Evolutionary conservation across 2,329 filamentous ascomycete species (phyloP).

Genomic region (Beauveria caledonica): DNA sequence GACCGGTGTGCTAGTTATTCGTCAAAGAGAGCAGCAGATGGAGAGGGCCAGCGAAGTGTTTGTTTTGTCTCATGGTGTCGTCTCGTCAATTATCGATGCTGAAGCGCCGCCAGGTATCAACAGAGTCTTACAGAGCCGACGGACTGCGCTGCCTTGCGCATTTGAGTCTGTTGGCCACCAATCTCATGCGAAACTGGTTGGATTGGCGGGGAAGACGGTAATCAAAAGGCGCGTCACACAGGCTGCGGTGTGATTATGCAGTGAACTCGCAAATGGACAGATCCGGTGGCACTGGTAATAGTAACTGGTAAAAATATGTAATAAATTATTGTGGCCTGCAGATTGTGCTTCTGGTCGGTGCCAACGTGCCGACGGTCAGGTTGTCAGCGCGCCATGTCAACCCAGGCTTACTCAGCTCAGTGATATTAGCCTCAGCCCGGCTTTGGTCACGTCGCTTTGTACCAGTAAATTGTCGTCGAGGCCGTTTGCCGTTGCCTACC

Average conservation of each 20-base stretch:
- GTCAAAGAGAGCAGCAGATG: background rate
- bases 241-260: conserved; percentile 1
- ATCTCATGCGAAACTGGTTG: background rate
- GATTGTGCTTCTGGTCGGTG: background rate
- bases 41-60: background rate
- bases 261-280: background rate
- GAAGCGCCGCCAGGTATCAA: background rate
- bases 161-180: background rate
- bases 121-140: background rate
- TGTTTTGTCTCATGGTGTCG: background rate
- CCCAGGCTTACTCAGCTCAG: conserved; percentile 7
- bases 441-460: conserved; percentile 2
- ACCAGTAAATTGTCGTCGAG: background rate
- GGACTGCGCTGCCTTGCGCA: background rate
- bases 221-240: background rate
- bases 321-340: background rate
- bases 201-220: background rate
- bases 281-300: too few relatives aligned
- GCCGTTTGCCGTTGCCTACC: background rate
- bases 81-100: background rate
- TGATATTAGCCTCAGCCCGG: background rate
- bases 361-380: background rate
- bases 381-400: background rate
- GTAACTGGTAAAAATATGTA: too few relatives aligned
- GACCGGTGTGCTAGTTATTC: background rate